phyloP scores from a whole-genome alignment of 371 early-diverging fungal species.

The Fennellomyces sp. region DNA sequence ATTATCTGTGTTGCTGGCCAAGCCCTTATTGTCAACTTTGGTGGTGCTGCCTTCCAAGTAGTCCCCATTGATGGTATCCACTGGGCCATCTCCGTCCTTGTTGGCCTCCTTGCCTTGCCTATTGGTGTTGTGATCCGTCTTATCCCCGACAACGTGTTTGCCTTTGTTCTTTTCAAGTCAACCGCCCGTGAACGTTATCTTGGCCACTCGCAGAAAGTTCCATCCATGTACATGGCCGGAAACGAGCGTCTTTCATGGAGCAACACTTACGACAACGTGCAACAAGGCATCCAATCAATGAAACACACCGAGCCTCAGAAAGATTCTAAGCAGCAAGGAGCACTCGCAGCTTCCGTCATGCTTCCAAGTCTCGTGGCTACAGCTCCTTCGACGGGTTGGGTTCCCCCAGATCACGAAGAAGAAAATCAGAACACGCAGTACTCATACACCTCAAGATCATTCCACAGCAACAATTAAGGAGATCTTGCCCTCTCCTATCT shows the following conservation, averaged over 20 bases:
- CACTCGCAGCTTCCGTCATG: conserved; percentile 17
- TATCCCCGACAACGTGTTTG: conserved; percentile 53
- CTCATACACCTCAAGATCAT: conserved; percentile 14
- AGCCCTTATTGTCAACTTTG: conserved; percentile 60
- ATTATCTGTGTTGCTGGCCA: conserved; percentile 56
- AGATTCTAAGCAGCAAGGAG: conserved; percentile 10
- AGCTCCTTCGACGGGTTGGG: conserved; percentile 18
- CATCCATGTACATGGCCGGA: conserved; percentile 39
- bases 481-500: background rate
- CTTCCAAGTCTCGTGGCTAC: conserved; percentile 18
- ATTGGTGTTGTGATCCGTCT: conserved; percentile 72
- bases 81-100: conserved; percentile 69
- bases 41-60: conserved; percentile 60
- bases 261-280: conserved; percentile 10
- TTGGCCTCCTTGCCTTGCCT: conserved; percentile 69
- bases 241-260: conserved; percentile 25
- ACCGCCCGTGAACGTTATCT: conserved; percentile 33
- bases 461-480: conserved; percentile 6
- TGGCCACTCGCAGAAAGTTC: conserved; percentile 17
- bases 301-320: conserved; percentile 2
- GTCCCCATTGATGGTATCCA: conserved; percentile 48
- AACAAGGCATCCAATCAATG: conserved; percentile 12
- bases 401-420: conserved; percentile 9
- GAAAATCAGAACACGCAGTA: conserved; percentile 20
- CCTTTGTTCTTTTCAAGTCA: conserved; percentile 26